Base-by-base conservation (phyloP, 495 filamentous ascomycete species). In the Bombardia bombarda region DNA sequence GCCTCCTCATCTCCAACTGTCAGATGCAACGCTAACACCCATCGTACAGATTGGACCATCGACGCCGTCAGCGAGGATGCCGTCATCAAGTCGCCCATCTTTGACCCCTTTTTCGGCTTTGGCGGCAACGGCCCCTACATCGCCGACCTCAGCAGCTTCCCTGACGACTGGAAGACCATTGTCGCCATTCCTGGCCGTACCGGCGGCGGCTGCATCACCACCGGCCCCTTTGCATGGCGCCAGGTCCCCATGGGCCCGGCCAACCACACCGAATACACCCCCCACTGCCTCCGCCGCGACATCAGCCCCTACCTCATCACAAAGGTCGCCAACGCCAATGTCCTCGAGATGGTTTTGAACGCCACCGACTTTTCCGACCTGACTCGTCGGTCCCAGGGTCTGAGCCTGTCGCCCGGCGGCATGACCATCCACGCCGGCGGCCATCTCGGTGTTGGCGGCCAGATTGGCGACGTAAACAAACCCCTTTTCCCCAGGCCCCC, bases 131-230 rank as follows among this genome's bases (percentile, higher is more conserved):
- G 63, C 25, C 39, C n/a, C 9, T 38, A 26, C 42, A 24, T 45
- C 21, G 22, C n/a, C 16, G 33, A 36, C 32, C 12, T 10, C 2
- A 45, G 16, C 21, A 31, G 12, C 16, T 37, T 34, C 42, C 32
- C 25, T 23, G 34, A 6, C 32, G 32, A 19, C 22, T 18, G 14
- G 9, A 31, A 14, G 8, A 28, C 38, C 25, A 38, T 10, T 9
- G 18, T 38, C 8, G 9, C 21, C 13, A 22, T 34, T 10, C 42
- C 40, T 6, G 34, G 35, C 24, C 21, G 20, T 7, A 53, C 32
- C 4, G 78, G 77, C 28, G 78, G 78, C 8, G 78, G 78, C 12
- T 82, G 77, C 49, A 68, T 81, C 21, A 70, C 58, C 4, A 57
- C 53, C 40, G 78, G 78, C 0, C 77, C 78, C 4, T 79, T 82